Base-by-base conservation (phyloP, 1,284 basidiomycete genomes). In the Ustilago tritici region DNA sequence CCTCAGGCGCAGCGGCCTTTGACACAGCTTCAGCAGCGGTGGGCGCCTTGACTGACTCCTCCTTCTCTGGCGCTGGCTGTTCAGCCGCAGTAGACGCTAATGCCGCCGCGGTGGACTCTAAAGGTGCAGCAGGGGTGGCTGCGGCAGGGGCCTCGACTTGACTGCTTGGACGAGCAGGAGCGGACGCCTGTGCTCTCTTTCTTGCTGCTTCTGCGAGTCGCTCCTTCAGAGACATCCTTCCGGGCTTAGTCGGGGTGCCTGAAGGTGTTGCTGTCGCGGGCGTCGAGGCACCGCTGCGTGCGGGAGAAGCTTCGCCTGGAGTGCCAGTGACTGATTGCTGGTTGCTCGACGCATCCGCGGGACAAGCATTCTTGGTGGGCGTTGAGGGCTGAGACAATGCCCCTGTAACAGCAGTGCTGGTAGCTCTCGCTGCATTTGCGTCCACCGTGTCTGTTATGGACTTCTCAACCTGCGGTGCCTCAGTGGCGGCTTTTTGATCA, bases 151-250 rank as follows among this genome's bases (percentile, higher is more conserved):
- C 49, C 35, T 56, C 56, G 10, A 38, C 35, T 19, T 59, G 70
- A 38, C 54, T 56, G 23, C 14, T 47, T 5, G 52, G 43, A 56
- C 52, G 60, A 43, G 61, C 67, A 17, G 65, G 43, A n/a, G 46
- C 56, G 8, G 63, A 54, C 28, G 54, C 65, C 55, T 65, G 63
- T 7, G 75, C 72, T 19, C 80, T 53, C 49, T 82, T 82, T 19
- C 72, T 52, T 3, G 80, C 80, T 17, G 80, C 80, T 57, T 82
- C 80, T 0, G 78, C 79, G 1, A 82, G 62, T 14, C 80, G 71
- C 52, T 82, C 72, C 52, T 82, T 73, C 38, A 82, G 50, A 1
- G 78, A 71, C 76, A 79, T 75, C 31, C 80, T 61, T 17, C 66
- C 76, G 2, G 73, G 70, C 60, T 66, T 73, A 10, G 67, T 61